Base-by-base conservation (phyloP, 768 basidiomycete genomes). In the Pleurotus djamor region DNA sequence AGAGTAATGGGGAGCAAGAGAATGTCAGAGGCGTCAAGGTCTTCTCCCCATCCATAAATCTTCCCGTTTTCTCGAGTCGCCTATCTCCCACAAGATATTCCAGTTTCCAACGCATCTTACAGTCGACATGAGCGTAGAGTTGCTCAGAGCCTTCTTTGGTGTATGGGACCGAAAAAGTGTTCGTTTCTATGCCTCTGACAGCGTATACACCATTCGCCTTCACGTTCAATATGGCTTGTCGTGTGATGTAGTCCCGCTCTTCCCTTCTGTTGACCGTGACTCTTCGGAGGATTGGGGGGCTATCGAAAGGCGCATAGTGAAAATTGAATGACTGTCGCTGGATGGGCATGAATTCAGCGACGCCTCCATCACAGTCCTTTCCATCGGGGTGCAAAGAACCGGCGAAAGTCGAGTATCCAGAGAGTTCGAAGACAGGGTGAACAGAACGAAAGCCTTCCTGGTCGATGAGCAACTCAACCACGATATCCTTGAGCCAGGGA, bases 391-490 rank as follows among this genome's bases (percentile, higher is more conserved):
- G 64, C 36, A 69, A 66, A n/a, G 65, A 63, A 58, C 70, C 67
- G 63, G 67, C 52, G 44, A 69, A 68, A 61, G 71, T 66, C 55
- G 74, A 65, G 65, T 83, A 83, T 8, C 84, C 83, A n/a, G 78
- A 73, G 50, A 87, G 81, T 61, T 74, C 77, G 73, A 93, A 87
- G 6, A 73, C 69, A 16, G 89, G 84, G 28, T 76, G 76, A 5
- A 87, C 77, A 14, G 81, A 78, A 28, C 91, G 83, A 65, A 91
- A 92, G 3, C 90, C 88, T 73, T 94, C 93, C 69, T 94, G 93
- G 67, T 94, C 93, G 28, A 94, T 86, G 69, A 85, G 81, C 36
- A 94, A 72, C 59, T 89, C 83, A 34, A 93, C 69, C 43, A 71
- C 72, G 33, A 78, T 74, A 43, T 77, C 75, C 62, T 79, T 76